Conservation (phyloP, 169 alveolate genomes). For the Miamiensis avidus region DNA sequence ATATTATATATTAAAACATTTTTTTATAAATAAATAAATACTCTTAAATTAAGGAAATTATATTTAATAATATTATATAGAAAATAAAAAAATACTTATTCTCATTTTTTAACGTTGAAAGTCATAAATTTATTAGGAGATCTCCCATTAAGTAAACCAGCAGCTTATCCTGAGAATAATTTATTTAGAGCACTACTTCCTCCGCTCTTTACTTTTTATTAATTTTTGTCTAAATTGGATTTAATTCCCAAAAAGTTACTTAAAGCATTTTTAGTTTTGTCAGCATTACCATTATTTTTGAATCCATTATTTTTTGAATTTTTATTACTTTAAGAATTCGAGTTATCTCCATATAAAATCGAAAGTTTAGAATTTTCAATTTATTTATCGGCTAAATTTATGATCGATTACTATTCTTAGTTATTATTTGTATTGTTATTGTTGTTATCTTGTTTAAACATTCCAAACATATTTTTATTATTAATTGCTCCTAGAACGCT, state of each 20-base stretch:
- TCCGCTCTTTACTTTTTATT: too few relatives aligned
- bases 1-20: too few relatives aligned
- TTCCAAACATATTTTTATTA: neutral
- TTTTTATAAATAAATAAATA: too few relatives aligned
- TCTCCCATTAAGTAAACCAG: neutral
- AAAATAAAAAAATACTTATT: too few relatives aligned
- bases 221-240: too few relatives aligned
- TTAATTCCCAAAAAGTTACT: too few relatives aligned
- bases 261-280: neutral
- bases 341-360: neutral
- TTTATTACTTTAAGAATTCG: neutral
- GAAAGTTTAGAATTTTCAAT: neutral
- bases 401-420: too few relatives aligned
- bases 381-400: neutral
- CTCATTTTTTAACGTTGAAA: neutral
- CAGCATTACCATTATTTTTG: neutral
- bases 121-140: neutral
- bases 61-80: too few relatives aligned
- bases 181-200: neutral
- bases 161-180: neutral
- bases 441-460: neutral
- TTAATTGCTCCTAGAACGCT: neutral
- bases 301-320: too few relatives aligned
- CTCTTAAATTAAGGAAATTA: too few relatives aligned
- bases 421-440: too few relatives aligned